Evolutionary conservation across 1,139 yeast species (phyloP), one percentile per base, ranked within the genome.

Genomic region (Magnusiomyces suaveolens): DNA sequence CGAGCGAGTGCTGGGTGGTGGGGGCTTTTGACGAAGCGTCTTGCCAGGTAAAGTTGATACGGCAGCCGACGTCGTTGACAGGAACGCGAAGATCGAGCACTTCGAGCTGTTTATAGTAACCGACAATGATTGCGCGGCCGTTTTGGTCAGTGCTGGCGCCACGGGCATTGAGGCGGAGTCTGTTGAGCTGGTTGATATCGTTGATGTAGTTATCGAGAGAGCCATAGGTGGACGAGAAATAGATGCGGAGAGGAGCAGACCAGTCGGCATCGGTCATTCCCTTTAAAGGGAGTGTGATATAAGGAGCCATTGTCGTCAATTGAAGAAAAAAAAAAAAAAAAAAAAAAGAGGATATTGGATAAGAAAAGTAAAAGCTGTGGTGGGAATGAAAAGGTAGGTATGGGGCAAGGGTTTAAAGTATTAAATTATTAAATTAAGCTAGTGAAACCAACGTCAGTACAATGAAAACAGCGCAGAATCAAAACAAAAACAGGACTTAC

Each of bases 91-190:
- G 70, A 60, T 87, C 92, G 52, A 92, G 70, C 21, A 88, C 77
- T 64, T 90, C 96, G 60, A 92, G 68, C 66, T 86, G 95, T 32
- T 88, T 87, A 64, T 84, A 88, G 69, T 92, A 92, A 56, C 79
- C 78, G 65, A 80, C 82, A 59, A 84, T 76, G 52, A 84, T 70
- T 60, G 79, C 81, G 61, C 78, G 57, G 21, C 76, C 76, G 2
- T 65, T 62, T 3, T 68, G 62, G 54, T 71, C 72, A 41, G 64
- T 59, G 21, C 71, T 68, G 2, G 73, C 72, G 18, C 86, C 87
- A 38, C 80, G 69, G 25, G 82, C 72, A 63, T 83, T 87, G 60
- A 74, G 79, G 57, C 96, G 77, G 52, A 84, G 70, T 55, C 81
- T 78, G 61, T 83, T 76, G 60, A 87, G 76, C 14, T 74, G 66